Evolutionary conservation across 306 rosid genomes (phyloP), one percentile per base, ranked within the genome.

Genomic region (Malus fusca): DNA sequence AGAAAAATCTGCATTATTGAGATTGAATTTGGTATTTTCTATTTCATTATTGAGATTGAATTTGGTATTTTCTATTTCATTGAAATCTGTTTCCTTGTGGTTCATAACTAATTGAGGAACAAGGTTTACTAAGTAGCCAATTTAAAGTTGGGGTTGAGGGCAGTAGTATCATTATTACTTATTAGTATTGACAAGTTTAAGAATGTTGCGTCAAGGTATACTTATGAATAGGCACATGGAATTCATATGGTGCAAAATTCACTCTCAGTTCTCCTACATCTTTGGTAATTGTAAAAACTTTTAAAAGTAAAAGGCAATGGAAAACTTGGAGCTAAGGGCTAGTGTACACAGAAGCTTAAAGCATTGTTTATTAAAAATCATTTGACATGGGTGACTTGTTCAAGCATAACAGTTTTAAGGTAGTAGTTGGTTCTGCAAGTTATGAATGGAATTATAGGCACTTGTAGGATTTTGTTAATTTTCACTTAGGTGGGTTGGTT

Each of bases 1-100:
- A 78, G 68, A 68, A 75, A 60, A 71, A 66, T 75, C 18, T 60
- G 75, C 40, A 35, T 33, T 51, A 40, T 22, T 61, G 51, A 53
- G 48, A 31, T 33, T 35, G 53, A 72, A 72, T 33, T 71, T 52
- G 31, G 48, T 56, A n/a, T 71, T 6, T 33, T 33, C 37, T 33
- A 33, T 33, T 33, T 33, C 35, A 33, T 22, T 51, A 37, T 22
- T 61, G 51, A 53, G 31, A 52, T 13, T 56, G 53, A 72, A 56
- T 33, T 71, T 52, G 31, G 64, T 56, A 56, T 71, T 6, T 31
- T 61, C 11, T 55, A 7, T 6, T 60, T 8, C 30, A 12, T 56
- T n/a, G 30, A 22, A 58, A 31, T 14, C 4, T 53, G 46, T 55
- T 56, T 35, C 46, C 53, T 35, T 72, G 37, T 35, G 76, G 2